Evolutionary conservation across 2,329 filamentous ascomycete genomes (phyloP).

Genomic region (Diaporthe humulicola): DNA sequence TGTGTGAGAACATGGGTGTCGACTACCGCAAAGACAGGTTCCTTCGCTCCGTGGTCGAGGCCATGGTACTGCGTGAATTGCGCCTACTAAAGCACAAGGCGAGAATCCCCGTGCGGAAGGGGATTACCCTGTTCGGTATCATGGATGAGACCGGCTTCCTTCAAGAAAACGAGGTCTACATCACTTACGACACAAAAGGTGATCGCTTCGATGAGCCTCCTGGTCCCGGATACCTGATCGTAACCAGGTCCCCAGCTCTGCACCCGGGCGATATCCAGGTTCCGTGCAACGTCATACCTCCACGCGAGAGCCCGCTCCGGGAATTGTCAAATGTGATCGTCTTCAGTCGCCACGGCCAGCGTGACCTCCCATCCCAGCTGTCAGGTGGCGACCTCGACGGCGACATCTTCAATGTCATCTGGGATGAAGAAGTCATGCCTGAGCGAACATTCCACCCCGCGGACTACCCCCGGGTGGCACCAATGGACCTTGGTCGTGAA

Average conservation of each 20-base stretch:
- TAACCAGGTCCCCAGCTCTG: constrained; percentile 85
- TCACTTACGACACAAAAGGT: constrained; percentile 62
- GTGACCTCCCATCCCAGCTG: constrained; percentile 83
- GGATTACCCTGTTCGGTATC: constrained; percentile 83
- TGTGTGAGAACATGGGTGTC: constrained; percentile 69
- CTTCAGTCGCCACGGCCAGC: constrained; percentile 78
- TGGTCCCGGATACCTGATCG: constrained; percentile 62
- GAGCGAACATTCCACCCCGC: constrained; percentile 66
- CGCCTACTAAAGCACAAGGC: constrained; percentile 83
- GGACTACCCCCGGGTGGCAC: constrained; percentile 73
- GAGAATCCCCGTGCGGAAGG: constrained; percentile 78
- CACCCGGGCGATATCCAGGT: constrained; percentile 86
- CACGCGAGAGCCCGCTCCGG: constrained; percentile 69
- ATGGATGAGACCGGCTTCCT: constrained; percentile 85
- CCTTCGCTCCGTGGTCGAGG: constrained; percentile 77
- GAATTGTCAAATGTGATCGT: constrained; percentile 80
- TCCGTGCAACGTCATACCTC: constrained; percentile 73
- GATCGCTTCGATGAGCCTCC: constrained; percentile 44
- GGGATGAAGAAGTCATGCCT: constrained; percentile 68
- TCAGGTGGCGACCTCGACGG: constrained; percentile 89
- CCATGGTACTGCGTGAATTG: constrained; percentile 77
- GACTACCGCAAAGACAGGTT: constrained; percentile 78
- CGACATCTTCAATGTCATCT: constrained; percentile 85
- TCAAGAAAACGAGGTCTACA: constrained; percentile 76
- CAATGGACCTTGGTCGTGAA: constrained; percentile 69